A percentile compares a stretch with the other conserved stretches of the same genome.
Conservation (phyloP, 2,329 filamentous ascomycete genomes). For the Akanthomyces uredinophilus region DNA sequence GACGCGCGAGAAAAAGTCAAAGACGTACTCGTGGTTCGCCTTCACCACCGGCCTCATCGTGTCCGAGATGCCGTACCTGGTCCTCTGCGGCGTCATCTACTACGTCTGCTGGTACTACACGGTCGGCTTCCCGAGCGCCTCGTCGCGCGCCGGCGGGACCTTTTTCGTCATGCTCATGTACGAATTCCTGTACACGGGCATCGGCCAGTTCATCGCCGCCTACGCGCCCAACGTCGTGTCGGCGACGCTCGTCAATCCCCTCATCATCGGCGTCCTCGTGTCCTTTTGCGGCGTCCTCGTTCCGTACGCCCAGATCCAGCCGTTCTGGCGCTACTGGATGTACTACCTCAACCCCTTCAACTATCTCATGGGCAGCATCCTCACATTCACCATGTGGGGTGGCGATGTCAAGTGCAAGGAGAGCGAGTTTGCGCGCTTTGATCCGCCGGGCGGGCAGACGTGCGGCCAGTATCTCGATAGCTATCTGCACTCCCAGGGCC, state of each 20-base stretch:
- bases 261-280: conserved; percentile 54
- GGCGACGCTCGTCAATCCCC: conserved; percentile 51
- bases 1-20: conserved; percentile 54
- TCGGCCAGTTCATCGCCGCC: conserved; percentile 59
- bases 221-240: conserved; percentile 58
- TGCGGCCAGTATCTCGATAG: conserved; percentile 53
- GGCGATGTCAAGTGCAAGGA: conserved; percentile 41
- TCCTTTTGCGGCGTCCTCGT: conserved; percentile 73
- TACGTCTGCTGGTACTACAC: conserved; percentile 55
- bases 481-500: conserved; percentile 40
- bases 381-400: conserved; percentile 48
- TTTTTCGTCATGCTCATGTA: conserved; percentile 55
- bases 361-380: conserved; percentile 53
- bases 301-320: conserved; percentile 55
- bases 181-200: conserved; percentile 55
- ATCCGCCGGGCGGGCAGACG: conserved; percentile 45
- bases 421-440: conserved; percentile 46
- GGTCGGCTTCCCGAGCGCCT: conserved; percentile 42
- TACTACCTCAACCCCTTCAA: conserved; percentile 59
- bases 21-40: conserved; percentile 56
- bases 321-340: conserved; percentile 65
- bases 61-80: conserved; percentile 42
- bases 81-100: conserved; percentile 42
- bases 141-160: conserved; percentile 44
- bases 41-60: conserved; percentile 50